Evolutionary conservation across 108 stramenopile genomes (phyloP).

Genomic region (Nitzschia palea): DNA sequence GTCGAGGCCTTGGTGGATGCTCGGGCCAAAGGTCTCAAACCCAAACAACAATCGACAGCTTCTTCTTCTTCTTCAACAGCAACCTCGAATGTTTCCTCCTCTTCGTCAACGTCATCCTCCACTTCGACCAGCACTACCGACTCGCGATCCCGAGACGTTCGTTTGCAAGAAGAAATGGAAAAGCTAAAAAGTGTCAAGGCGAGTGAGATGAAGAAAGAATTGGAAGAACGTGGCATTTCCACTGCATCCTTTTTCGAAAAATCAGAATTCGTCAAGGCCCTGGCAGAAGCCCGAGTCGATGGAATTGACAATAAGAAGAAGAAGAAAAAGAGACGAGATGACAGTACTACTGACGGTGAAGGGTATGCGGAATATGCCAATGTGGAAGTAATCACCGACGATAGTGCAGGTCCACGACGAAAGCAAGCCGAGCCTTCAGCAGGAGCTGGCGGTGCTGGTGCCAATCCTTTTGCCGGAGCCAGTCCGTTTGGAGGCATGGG

Average conservation of each 20-base stretch:
- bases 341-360: slow-evolving; percentile 20
- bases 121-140: slow-evolving; percentile 4
- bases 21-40: slow-evolving; percentile 61
- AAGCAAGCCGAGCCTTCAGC: slow-evolving; percentile 53
- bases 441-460: slow-evolving; percentile 40
- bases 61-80: slow-evolving; percentile 20
- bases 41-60: slow-evolving; percentile 19
- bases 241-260: slow-evolving; percentile 71
- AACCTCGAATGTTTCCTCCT: neutral
- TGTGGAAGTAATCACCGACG: slow-evolving; percentile 81
- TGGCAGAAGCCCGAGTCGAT: slow-evolving; percentile 63
- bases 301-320: slow-evolving; percentile 56
- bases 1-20: slow-evolving; percentile 66
- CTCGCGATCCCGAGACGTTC: slow-evolving; percentile 43
- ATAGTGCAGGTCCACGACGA: slow-evolving; percentile 47
- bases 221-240: slow-evolving; percentile 77
- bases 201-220: slow-evolving; percentile 70
- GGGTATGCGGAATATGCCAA: slow-evolving; percentile 69
- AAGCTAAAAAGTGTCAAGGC: slow-evolving; percentile 68
- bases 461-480: slow-evolving; percentile 39
- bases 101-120: neutral
- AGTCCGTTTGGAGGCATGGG: slow-evolving; percentile 49
- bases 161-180: slow-evolving; percentile 62
- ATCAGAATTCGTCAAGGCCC: slow-evolving; percentile 66
- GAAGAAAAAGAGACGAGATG: slow-evolving; percentile 2